Conservation (phyloP, 106 monocot species). For the Dendrobium chrysotoxum region DNA sequence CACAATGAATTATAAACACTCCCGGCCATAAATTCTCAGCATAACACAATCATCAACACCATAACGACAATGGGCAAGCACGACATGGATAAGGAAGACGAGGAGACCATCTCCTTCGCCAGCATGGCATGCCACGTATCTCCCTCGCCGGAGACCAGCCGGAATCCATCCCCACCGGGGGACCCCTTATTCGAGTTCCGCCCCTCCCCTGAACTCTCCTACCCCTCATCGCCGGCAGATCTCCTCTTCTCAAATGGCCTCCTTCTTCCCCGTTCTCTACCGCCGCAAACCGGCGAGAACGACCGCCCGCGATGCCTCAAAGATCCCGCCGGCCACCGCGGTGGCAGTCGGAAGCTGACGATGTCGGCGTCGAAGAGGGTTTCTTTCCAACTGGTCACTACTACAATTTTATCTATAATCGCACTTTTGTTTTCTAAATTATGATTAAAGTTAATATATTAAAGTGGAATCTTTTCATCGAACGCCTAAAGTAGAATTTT, state of each 20-base stretch:
- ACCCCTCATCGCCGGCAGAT: not conserved
- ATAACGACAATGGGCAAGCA: not conserved
- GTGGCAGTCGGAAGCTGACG: not conserved
- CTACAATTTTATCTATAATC: not conserved
- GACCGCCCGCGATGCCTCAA: not conserved
- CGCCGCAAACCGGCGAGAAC: not conserved
- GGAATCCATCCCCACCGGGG: not conserved
- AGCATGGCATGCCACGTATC: not conserved
- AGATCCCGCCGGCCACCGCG: not conserved
- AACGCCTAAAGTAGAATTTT: no score
- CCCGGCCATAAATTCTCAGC: not conserved
- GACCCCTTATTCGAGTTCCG: constrained; percentile 7
- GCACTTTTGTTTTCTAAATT: not conserved
- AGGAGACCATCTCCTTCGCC: constrained; percentile 5
- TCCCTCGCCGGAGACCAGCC: not conserved
- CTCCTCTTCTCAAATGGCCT: not conserved
- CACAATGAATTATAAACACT: not conserved
- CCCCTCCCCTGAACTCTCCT: not conserved
- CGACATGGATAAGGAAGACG: not conserved
- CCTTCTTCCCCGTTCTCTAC: not conserved
- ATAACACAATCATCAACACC: not conserved
- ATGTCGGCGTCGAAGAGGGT: constrained; percentile 1
- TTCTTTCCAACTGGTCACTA: not conserved
- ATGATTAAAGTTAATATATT: not conserved
- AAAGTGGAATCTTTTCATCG: no score